phyloP scores from a whole-genome alignment of 73 alveolate genomes.

The Stentor coeruleus region DNA sequence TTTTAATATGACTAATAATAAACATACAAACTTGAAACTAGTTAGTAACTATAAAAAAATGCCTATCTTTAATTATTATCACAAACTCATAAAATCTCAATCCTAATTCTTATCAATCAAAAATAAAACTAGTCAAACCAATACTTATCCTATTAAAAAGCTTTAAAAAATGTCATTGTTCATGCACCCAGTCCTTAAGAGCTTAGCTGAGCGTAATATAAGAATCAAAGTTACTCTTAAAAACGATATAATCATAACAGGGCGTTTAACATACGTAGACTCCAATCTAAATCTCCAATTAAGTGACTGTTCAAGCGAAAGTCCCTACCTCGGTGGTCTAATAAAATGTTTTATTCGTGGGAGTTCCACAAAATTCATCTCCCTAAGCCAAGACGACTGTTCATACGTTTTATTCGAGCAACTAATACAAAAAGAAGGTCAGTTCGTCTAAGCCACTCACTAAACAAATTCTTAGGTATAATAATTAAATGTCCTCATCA shows the following conservation, averaged over 20 bases:
- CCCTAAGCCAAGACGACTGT: not conserved
- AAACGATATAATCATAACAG: not conserved
- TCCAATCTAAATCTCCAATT: not conserved
- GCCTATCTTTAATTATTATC: too few species aligned
- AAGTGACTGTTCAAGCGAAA: not conserved
- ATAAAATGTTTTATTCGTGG: constrained; percentile 17
- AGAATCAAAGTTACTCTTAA: not conserved
- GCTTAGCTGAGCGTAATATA: not conserved
- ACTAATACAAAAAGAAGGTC: not conserved
- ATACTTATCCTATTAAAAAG: too few species aligned
- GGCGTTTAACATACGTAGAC: not conserved
- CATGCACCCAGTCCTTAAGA: constrained; percentile 2
- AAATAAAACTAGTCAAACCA: too few species aligned
- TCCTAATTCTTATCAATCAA: too few species aligned
- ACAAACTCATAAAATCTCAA: too few species aligned
- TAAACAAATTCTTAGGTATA: not conserved
- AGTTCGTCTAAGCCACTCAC: not conserved
- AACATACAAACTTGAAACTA: too few species aligned
- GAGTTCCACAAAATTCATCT: not conserved
- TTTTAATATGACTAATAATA: too few species aligned
- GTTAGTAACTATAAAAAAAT: too few species aligned
- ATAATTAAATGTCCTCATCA: constrained; percentile 17
- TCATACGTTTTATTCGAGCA: not conserved
- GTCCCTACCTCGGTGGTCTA: not conserved
- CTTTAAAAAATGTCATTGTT: constrained; percentile 13